These are phyloP conservation scores for Coemansia erecta DNA, from an alignment of 192 early-diverging fungal species.

Conservation along the genomic window DNA sequence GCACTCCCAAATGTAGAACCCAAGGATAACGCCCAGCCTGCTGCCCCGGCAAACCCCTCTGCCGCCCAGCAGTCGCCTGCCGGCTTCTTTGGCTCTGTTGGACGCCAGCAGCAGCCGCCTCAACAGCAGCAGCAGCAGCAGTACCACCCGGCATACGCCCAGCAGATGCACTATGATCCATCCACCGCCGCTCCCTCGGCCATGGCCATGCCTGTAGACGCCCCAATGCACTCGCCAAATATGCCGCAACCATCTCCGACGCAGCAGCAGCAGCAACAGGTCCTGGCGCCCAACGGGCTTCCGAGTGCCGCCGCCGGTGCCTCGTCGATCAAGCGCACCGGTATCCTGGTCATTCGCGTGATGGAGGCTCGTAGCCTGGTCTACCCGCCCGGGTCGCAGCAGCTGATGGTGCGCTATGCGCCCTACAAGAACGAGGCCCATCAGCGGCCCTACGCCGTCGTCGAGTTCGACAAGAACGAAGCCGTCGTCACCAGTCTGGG, in stretches of 20 bases:
- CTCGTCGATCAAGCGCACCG: slow-evolving; percentile 51
- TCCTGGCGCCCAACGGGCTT: slow-evolving; percentile 42
- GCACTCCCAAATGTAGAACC: slow-evolving; percentile 10
- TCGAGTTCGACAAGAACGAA: slow-evolving; percentile 96
- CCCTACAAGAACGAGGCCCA: slow-evolving; percentile 57
- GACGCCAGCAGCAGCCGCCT: slow-evolving; percentile 19
- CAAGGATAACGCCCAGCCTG: slow-evolving; percentile 17
- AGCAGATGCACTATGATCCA: slow-evolving; percentile 27
- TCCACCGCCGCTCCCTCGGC: slow-evolving; percentile 18
- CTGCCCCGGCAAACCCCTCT: not conserved
- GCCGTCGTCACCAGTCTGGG: slow-evolving; percentile 77
- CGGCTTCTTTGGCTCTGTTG: slow-evolving; percentile 10
- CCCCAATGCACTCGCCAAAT: slow-evolving; percentile 4
- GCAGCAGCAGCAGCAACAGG: slow-evolving; percentile 10
- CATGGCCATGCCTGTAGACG: slow-evolving; percentile 4
- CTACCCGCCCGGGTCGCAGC: slow-evolving; percentile 62
- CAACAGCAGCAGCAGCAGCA: slow-evolving; percentile 9
- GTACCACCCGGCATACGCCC: slow-evolving; percentile 6
- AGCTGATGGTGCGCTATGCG: slow-evolving; percentile 53
- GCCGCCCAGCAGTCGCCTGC: slow-evolving; percentile 11
- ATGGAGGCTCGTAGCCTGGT: slow-evolving; percentile 78
- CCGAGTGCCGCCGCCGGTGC: slow-evolving; percentile 28
- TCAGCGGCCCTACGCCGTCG: slow-evolving; percentile 82
- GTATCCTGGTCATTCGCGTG: slow-evolving; percentile 77
- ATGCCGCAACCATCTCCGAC: not conserved